These are phyloP conservation scores for Botrytis paeoniae DNA, from an alignment of 2,329 filamentous ascomycete species.

Conservation along the genomic window DNA sequence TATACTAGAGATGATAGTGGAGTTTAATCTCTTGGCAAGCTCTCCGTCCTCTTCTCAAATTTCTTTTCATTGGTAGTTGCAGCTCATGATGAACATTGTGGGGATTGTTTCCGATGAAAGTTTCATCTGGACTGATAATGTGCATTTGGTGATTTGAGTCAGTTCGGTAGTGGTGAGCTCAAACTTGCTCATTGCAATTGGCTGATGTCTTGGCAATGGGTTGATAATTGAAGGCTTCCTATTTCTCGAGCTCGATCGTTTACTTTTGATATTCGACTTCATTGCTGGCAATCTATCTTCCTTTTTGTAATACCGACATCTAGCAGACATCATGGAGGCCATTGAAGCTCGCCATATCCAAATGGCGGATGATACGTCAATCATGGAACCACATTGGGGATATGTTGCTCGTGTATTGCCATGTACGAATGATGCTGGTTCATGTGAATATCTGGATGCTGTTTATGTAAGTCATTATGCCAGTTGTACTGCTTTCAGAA, in stretches of 20 bases:
- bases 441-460: slow-evolving; percentile 55
- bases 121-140: slow-evolving; percentile 2
- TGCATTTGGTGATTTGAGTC: neutral
- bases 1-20: neutral
- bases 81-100: neutral
- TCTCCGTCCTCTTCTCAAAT: neutral
- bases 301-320: neutral
- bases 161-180: neutral
- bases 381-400: slow-evolving; percentile 45
- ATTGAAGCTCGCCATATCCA: slow-evolving; percentile 20
- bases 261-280: neutral
- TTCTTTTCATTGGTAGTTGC: neutral
- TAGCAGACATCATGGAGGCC: slow-evolving; percentile 7
- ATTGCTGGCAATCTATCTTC: neutral
- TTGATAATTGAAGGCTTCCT: slow-evolving; percentile 10
- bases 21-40: slow-evolving; percentile 9
- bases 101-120: neutral
- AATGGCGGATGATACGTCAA: slow-evolving; percentile 18
- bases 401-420: slow-evolving; percentile 51
- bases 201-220: slow-evolving; percentile 2
- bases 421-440: slow-evolving; percentile 55
- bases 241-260: neutral
- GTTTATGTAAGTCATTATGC: slow-evolving; percentile 44
- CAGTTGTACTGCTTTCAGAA: neutral
- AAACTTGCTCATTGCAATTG: slow-evolving; percentile 16